Evolutionary conservation across 768 basidiomycete genomes (phyloP), one percentile per base, ranked within the genome.

Genomic region (Lanmaoa rubissima): DNA sequence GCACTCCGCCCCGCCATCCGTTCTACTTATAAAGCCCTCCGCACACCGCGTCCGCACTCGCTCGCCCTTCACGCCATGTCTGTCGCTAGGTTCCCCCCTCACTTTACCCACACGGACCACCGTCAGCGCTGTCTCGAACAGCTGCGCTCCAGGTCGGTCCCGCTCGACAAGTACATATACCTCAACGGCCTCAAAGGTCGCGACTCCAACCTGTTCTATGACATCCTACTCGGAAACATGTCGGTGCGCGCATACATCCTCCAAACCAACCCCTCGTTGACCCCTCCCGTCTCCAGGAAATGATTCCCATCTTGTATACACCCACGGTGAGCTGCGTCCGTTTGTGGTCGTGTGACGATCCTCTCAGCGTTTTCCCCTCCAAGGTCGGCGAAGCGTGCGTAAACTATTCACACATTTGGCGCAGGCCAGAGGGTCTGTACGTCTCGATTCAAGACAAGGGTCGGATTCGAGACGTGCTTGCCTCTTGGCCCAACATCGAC

Each of bases 261-360:
- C 39, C 17, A n/a, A 39, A 48, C 38, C 12, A 54, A 24, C 54
- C 39, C 28, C 51, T 24, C 32, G 41, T 1, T 64, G n/a, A 12
- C 41, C 1, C 1, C 17, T 21, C 9, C 39, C n/a, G 26, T 36
- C 39, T 38, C 10, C 44, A 77, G 75, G 78, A 86, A 70, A 74
- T 88, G 40, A 76, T 84, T 21, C 88, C 88, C 14, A 81, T 90
- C 57, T 72, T 90, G 26, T 90, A 90, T 71, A 90, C 88, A 6
- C 88, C 88, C 5, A 88, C 87, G 56, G 87, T 87, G 46, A 61
- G 68, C 50, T 26, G 19, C 46, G 3, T 39, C 45, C 4, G 3
- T 14, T 43, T 17, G 24, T 16, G 12, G 55, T 61, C 65, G 57
- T 36, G 41, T 53, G 60, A 62, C 50, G 19, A 1, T 45, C 32